Base-by-base conservation (phyloP, 139 green algal species). In the Coccomyxa sp. region DNA sequence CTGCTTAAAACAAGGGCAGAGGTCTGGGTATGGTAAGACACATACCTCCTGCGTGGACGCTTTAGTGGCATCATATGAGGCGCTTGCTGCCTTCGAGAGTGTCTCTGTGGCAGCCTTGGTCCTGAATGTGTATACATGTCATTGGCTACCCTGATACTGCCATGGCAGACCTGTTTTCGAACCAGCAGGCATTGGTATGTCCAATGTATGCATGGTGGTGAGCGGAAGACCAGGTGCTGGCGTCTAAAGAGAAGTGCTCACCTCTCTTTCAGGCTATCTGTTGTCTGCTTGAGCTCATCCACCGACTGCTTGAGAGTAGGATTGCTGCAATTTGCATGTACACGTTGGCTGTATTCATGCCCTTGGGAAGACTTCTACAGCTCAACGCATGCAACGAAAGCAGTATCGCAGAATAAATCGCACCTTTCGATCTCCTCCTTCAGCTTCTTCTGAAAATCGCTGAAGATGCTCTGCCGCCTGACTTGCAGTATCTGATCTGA, bases 361-460 rank as follows among this genome's bases (percentile, higher is more conserved):
- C n/a, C n/a, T n/a, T n/a, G n/a, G n/a, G n/a, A n/a, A n/a, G n/a
- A n/a, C n/a, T n/a, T n/a, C n/a, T n/a, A n/a, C n/a, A n/a, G n/a
- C n/a, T n/a, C n/a, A n/a, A n/a, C 18, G 64, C 64, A 71, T 64
- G 50, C 50, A 71, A 36, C 27, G 29, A 16, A 6, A 34, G 35
- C n/a, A 71, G 64, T 18, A 37, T 22, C 29, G 64, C 64, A 10
- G 12, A 18, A 7, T 9, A 22, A 68, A 16, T 9, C 74, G 31
- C 24, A 70, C 74, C 74, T 78, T 14, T 71, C 74, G n/a, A 78
- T 14, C 74, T 78, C 40, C 31, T 41, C 33, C 50, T 70, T 33
- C 8, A 78, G 44, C 16, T 70, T 29, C n/a, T 78, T 70, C 8
- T 40, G 8, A 31, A 78, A 78, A 1, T 75, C 18, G 18, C 18